phyloP scores from a whole-genome alignment of 768 basidiomycete species.

The Mycena rebaudengoi region DNA sequence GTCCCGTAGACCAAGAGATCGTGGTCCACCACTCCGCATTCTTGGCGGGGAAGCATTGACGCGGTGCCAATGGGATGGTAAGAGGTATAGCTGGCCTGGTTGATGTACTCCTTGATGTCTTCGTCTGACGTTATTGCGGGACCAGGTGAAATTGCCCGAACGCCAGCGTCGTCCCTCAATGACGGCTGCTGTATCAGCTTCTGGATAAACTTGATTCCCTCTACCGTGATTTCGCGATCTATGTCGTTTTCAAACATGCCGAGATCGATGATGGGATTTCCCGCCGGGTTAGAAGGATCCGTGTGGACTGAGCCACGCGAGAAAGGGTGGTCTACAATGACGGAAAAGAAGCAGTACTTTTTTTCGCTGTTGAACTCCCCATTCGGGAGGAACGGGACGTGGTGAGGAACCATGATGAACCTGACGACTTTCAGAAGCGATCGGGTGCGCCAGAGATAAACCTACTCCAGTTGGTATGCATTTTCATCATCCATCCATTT shows the following conservation, averaged over 20 bases:
- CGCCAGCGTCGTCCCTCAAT: slow-evolving; percentile 25
- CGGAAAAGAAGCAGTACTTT: not conserved
- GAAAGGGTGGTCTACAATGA: slow-evolving; percentile 1
- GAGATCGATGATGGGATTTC: slow-evolving; percentile 2
- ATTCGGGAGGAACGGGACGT: slow-evolving; percentile 4
- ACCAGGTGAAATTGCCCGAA: slow-evolving; percentile 34
- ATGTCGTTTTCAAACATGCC: slow-evolving; percentile 10
- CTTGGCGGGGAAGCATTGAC: slow-evolving; percentile 46
- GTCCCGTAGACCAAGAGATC: slow-evolving; percentile 42
- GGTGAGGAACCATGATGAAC: slow-evolving; percentile 18
- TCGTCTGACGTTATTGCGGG: slow-evolving; percentile 37
- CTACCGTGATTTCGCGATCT: slow-evolving; percentile 14
- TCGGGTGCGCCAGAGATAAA: not conserved
- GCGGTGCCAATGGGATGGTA: slow-evolving; percentile 35
- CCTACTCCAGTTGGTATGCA: slow-evolving; percentile 6
- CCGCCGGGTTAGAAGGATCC: not conserved
- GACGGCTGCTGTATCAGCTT: not conserved
- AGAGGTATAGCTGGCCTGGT: slow-evolving; percentile 2
- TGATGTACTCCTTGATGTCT: slow-evolving; percentile 31
- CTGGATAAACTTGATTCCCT: slow-evolving; percentile 13
- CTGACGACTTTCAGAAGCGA: not conserved
- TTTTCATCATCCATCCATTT: slow-evolving; percentile 4
- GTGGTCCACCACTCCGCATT: slow-evolving; percentile 49
- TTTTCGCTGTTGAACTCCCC: not conserved
- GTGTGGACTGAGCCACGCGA: slow-evolving; percentile 15